Percentiles rank a stretch among this genome's conserved stretches.
These are phyloP conservation scores for Quercus phellos DNA, from an alignment of 331 rosid species.

Conservation along the genomic window DNA sequence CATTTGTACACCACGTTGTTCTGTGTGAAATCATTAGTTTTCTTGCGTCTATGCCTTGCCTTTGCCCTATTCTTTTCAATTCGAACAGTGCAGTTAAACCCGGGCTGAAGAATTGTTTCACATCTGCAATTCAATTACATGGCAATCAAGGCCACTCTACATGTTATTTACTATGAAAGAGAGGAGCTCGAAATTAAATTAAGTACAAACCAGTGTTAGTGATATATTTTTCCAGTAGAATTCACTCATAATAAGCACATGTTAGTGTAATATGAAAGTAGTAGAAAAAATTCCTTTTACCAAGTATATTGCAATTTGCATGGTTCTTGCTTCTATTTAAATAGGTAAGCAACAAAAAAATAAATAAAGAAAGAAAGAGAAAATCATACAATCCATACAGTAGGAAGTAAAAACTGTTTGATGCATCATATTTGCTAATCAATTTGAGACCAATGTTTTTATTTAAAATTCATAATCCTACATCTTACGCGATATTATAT, in stretches of 20 bases:
- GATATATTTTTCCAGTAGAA: neutral
- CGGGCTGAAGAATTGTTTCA: conserved; percentile 67
- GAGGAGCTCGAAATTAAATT: neutral
- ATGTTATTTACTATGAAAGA: neutral
- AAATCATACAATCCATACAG: neutral
- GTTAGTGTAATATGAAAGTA: neutral
- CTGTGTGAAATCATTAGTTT: conserved; percentile 26
- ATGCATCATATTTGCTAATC: neutral
- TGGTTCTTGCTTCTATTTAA: neutral
- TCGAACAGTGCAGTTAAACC: conserved; percentile 52
- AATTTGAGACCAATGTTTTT: neutral
- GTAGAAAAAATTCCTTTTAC: neutral
- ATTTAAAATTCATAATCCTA: neutral
- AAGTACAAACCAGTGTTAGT: neutral
- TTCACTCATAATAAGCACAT: neutral
- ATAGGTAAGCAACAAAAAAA: neutral
- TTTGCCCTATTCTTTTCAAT: conserved; percentile 47
- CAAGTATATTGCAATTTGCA: neutral
- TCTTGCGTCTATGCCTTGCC: conserved; percentile 28
- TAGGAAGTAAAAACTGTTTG: neutral
- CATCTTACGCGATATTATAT: neutral
- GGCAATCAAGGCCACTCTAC: neutral
- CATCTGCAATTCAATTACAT: conserved; percentile 46
- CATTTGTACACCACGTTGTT: conserved; percentile 57
- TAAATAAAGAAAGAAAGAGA: neutral